A percentile compares a stretch with the other conserved stretches of the same genome.
phyloP scores from a whole-genome alignment of 169 alveolate species.

The Cryptosporidium ryanae region DNA sequence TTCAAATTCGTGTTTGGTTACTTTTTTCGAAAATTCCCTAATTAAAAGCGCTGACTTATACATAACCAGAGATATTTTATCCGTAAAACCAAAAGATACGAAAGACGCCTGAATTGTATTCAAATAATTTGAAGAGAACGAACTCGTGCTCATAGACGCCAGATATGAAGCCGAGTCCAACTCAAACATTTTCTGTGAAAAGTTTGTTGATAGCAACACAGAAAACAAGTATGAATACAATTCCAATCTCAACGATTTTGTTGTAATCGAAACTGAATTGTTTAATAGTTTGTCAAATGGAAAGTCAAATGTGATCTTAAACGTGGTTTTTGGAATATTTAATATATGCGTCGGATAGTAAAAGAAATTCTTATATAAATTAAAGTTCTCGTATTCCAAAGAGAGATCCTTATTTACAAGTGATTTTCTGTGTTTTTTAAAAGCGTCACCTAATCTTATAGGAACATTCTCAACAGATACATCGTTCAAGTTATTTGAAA shows the following conservation, averaged over 20 bases:
- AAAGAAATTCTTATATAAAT: conserved; percentile 3
- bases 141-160: neutral
- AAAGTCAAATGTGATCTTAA: conserved; percentile 10
- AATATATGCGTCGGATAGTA: conserved; percentile 16
- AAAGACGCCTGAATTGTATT: conserved; percentile 12
- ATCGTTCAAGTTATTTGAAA: neutral
- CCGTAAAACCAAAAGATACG: conserved; percentile 9
- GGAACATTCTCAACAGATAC: conserved; percentile 19
- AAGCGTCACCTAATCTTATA: neutral
- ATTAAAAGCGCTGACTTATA: neutral
- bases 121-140: neutral
- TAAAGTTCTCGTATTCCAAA: neutral
- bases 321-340: neutral
- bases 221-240: neutral
- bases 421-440: neutral
- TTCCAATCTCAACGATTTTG: neutral
- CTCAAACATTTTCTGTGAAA: conserved; percentile 2
- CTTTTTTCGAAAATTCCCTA: neutral
- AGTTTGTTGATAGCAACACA: neutral
- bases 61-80: neutral
- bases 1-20: neutral
- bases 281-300: conserved; percentile 18
- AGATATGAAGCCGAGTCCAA: conserved; percentile 6
- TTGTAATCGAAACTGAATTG: neutral
- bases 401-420: neutral